A percentile compares a stretch with the other conserved stretches of the same genome.
Evolutionary conservation across 2,329 filamentous ascomycete genomes (phyloP).

Genomic region (Penicillium sp.): DNA sequence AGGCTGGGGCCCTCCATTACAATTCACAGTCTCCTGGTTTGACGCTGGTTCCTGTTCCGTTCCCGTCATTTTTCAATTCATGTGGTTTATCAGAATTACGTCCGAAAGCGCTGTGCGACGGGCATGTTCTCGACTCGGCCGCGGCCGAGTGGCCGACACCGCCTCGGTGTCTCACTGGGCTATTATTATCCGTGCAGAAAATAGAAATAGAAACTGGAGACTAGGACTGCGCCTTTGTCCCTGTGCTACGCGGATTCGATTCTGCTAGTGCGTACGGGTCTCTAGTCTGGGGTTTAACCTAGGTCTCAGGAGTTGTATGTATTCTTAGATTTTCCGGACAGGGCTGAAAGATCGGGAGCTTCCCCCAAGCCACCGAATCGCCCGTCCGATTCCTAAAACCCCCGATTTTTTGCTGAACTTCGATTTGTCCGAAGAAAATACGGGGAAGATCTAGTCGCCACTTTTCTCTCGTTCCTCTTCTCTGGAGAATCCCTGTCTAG

Average conservation of each 20-base stretch:
- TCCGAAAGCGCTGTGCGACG: not conserved
- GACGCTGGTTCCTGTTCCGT: not conserved
- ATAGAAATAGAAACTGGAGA: not conserved
- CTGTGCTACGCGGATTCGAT: conserved; percentile 5
- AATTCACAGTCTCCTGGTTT: conserved; percentile 9
- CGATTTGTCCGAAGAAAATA: conserved; percentile 27
- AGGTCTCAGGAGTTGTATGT: not conserved
- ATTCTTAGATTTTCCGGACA: conserved; percentile 10
- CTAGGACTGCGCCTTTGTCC: not conserved
- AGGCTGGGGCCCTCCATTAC: conserved; percentile 3
- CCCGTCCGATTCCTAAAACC: conserved; percentile 30
- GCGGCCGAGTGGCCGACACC: conserved; percentile 1
- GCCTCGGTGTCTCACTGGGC: conserved; percentile 4
- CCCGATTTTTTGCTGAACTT: conserved; percentile 25
- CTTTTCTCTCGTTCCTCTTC: conserved; percentile 8
- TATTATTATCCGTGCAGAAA: conserved; percentile 15
- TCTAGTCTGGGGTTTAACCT: not conserved
- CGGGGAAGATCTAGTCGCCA: conserved; percentile 24
- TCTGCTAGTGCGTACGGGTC: not conserved
- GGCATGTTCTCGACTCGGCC: conserved; percentile 1
- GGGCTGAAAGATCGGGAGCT: conserved; percentile 23
- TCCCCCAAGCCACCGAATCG: conserved; percentile 14
- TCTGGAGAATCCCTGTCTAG: conserved; percentile 19
- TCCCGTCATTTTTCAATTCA: not conserved
- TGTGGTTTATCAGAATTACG: too few species aligned